Evolutionary conservation across 129 eudicot genomes (phyloP).

Genomic region (Artemisia argyi): DNA sequence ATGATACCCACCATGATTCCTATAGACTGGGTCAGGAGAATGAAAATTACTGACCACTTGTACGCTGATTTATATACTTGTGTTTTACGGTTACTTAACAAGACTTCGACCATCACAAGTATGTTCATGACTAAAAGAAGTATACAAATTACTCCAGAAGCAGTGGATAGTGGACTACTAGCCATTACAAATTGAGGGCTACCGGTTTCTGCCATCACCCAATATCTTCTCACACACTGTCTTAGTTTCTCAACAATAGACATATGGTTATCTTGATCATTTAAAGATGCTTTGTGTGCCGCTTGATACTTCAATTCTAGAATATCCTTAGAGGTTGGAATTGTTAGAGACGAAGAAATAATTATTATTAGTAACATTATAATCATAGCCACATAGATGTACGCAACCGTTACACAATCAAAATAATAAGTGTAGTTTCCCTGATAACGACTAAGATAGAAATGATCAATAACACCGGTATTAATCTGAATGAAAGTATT

Average conservation of each 20-base stretch:
- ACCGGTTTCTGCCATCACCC: conserved; percentile 27
- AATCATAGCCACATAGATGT: neutral
- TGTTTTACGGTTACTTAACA: neutral
- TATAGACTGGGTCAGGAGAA: conserved; percentile 9
- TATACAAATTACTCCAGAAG: conserved; percentile 17
- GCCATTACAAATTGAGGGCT: conserved; percentile 31
- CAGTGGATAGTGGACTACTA: conserved; percentile 8
- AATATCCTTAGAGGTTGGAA: conserved; percentile 27
- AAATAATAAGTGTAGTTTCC: no score
- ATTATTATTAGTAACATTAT: conserved; percentile 18
- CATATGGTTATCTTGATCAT: neutral
- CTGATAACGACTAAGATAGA: neutral
- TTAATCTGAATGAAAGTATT: conserved; percentile 24
- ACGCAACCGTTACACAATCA: neutral
- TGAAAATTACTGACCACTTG: neutral
- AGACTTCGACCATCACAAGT: neutral
- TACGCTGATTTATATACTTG: neutral
- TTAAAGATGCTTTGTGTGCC: neutral
- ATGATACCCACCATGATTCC: conserved; percentile 24
- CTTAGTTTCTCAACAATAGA: conserved; percentile 6
- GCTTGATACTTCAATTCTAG: conserved; percentile 33
- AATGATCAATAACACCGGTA: conserved; percentile 19
- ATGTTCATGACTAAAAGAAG: neutral
- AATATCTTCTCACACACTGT: conserved; percentile 6
- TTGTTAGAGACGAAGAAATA: conserved; percentile 30